These are phyloP conservation scores for Nicotiana attenuata DNA, from an alignment of 257 asterid species.

Conservation along the genomic window DNA sequence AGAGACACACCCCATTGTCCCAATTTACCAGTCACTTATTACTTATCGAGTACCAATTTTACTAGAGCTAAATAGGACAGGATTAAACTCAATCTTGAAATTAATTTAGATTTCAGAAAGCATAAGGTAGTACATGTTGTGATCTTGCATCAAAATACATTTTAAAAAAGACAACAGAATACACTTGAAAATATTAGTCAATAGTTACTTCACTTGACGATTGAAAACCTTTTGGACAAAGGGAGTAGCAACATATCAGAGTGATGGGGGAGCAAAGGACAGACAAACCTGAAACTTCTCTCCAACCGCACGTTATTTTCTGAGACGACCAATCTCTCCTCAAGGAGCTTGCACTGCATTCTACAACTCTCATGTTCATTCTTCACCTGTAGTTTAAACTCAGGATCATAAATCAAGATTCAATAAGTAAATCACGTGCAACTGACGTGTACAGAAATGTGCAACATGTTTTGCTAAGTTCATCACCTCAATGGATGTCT, in stretches of 20 bases:
- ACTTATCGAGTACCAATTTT: background rate
- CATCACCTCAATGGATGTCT: background rate
- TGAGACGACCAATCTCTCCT: slow-evolving; percentile 30
- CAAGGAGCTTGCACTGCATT: slow-evolving; percentile 38
- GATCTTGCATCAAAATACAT: background rate
- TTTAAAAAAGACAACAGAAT: background rate
- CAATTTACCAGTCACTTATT: background rate
- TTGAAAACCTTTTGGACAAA: slow-evolving; percentile 6
- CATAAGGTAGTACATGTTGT: background rate
- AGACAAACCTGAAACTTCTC: slow-evolving; percentile 45
- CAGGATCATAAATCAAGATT: slow-evolving; percentile 11
- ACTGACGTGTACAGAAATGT: background rate
- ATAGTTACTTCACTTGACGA: background rate
- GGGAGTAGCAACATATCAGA: background rate
- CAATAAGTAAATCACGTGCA: slow-evolving; percentile 3
- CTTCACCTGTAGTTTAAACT: slow-evolving; percentile 37
- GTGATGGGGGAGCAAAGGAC: slow-evolving; percentile 3
- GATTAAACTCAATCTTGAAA: background rate
- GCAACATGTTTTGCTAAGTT: slow-evolving; percentile 5
- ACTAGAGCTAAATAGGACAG: background rate
- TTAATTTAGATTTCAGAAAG: background rate
- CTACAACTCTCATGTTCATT: slow-evolving; percentile 51
- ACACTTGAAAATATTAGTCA: slow-evolving; percentile 4
- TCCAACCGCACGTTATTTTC: slow-evolving; percentile 29
- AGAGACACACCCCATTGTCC: background rate